These are phyloP conservation scores for Tetraselmis chui DNA, from an alignment of 139 green algal species.

Conservation along the genomic window DNA sequence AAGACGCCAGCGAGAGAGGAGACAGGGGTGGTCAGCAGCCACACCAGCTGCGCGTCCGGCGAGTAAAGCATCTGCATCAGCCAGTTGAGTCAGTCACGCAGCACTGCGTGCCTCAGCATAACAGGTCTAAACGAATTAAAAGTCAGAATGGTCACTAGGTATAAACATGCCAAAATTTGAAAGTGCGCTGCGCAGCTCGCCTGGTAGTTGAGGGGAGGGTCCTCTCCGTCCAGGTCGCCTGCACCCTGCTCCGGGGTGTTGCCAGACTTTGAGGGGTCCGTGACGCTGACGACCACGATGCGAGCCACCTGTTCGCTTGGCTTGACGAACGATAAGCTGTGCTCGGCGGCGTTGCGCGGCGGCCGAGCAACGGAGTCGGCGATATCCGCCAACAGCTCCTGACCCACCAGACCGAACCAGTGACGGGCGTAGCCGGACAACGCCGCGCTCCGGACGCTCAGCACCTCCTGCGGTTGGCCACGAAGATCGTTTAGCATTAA, in stretches of 20 bases:
- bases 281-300: not conserved
- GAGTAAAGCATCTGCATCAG: not conserved
- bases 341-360: not conserved
- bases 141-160: no score
- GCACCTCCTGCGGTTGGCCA: not conserved
- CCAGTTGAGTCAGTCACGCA: no score
- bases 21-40: not conserved
- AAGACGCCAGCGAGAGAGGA: not conserved
- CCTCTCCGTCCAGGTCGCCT: not conserved
- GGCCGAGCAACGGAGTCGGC: not conserved
- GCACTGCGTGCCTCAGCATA: no score
- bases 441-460: not conserved
- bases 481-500: no score
- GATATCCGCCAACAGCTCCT: not conserved
- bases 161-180: no score
- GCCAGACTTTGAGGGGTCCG: no score
- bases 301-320: not conserved
- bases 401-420: not conserved
- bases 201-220: not conserved
- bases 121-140: no score
- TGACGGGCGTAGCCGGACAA: not conserved
- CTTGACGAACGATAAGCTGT: not conserved
- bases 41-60: not conserved
- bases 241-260: no score
- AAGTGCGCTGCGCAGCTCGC: no score